These are phyloP conservation scores for Pluteus cervinus DNA, from an alignment of 768 basidiomycete species.

Conservation along the genomic window DNA sequence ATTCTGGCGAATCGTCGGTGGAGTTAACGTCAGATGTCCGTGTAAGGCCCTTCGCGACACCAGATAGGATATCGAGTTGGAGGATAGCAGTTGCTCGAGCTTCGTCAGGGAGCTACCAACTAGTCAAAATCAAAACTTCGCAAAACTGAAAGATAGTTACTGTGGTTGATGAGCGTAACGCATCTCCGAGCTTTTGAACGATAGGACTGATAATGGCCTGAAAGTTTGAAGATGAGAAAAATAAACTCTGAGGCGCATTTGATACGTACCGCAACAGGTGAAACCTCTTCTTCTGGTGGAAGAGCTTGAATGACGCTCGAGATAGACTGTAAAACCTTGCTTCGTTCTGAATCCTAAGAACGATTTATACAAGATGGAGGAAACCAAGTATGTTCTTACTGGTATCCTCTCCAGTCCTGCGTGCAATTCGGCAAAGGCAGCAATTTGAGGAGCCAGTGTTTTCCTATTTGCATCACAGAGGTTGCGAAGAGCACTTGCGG, in stretches of 20 bases:
- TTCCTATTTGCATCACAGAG: conserved; percentile 85
- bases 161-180: conserved; percentile 45
- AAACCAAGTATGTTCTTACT: conserved; percentile 33
- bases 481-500: conserved; percentile 78
- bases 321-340: conserved; percentile 88
- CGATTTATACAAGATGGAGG: conserved; percentile 4
- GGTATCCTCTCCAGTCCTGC: conserved; percentile 69
- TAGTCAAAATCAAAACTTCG: background rate
- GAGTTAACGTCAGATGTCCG: conserved; percentile 59
- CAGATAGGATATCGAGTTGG: conserved; percentile 76
- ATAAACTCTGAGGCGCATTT: no score
- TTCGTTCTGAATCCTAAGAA: conserved; percentile 72
- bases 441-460: conserved; percentile 79
- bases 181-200: conserved; percentile 58
- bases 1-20: conserved; percentile 47
- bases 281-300: conserved; percentile 70
- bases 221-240: background rate
- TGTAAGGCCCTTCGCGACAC: conserved; percentile 84
- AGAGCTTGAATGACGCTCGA: conserved; percentile 91
- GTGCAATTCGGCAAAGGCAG: conserved; percentile 80
- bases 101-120: conserved; percentile 61
- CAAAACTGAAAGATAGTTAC: conserved; percentile 28
- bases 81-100: conserved; percentile 59
- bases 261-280: conserved; percentile 64
- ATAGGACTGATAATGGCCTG: conserved; percentile 77